A percentile compares a stretch with the other conserved stretches of the same genome.
Conservation (phyloP, 345 rosid genomes). For the Eucalyptus cloeziana region DNA sequence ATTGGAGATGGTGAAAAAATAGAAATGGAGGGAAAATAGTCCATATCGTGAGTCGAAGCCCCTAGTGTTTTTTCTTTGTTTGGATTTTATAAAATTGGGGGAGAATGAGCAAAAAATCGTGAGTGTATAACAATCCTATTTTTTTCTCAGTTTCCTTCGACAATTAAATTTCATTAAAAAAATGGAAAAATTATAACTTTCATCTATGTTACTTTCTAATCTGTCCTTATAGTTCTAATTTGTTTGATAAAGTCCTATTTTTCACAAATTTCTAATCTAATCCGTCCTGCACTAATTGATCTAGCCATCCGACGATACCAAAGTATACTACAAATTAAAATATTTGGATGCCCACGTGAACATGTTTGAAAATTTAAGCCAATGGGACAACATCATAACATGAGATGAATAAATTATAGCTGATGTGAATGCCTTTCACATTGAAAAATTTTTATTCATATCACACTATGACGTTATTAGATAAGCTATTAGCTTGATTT, state of each 20-base stretch:
- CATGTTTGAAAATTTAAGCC: background rate
- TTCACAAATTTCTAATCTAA: background rate
- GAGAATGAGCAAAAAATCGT: background rate
- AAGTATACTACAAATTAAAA: background rate
- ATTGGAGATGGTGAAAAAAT: background rate
- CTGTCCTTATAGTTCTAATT: background rate
- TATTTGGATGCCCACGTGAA: background rate
- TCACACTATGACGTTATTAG: accelerated
- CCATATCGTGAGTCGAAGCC: background rate
- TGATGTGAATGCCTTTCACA: background rate
- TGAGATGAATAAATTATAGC: background rate
- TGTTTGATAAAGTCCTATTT: background rate
- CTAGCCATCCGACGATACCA: accelerated
- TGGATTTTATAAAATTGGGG: background rate
- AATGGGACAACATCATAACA: background rate
- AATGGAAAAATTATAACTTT: background rate
- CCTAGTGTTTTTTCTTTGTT: background rate
- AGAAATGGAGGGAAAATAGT: background rate
- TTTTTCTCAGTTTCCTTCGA: background rate
- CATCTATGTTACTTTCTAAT: background rate
- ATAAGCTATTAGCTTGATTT: accelerated
- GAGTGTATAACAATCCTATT: background rate
- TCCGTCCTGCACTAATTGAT: background rate
- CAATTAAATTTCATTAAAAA: background rate
- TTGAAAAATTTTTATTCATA: background rate